These are phyloP conservation scores for Hypoxylon crocopeplum DNA, from an alignment of 495 filamentous ascomycete genomes.

Conservation along the genomic window DNA sequence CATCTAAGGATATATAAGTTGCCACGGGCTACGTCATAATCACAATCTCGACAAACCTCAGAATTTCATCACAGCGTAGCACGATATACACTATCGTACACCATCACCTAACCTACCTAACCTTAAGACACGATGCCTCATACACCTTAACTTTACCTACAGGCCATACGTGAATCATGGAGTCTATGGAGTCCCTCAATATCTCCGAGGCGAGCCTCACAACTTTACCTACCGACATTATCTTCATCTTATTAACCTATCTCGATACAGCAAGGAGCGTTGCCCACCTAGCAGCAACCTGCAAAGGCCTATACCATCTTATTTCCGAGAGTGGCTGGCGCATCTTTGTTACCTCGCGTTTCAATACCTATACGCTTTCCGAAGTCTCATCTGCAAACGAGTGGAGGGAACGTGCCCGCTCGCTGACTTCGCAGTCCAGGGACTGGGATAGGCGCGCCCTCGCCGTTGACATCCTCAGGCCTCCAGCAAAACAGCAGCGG, in stretches of 20 bases:
- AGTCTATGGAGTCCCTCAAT: slow-evolving; percentile 9
- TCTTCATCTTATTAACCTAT: slow-evolving; percentile 46
- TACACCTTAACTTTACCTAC: no score
- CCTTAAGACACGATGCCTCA: no score
- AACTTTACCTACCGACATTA: slow-evolving; percentile 47
- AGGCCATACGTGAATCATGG: no score
- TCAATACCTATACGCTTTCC: slow-evolving; percentile 43
- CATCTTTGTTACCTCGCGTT: slow-evolving; percentile 49
- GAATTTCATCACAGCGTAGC: no score
- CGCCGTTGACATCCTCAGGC: slow-evolving; percentile 36
- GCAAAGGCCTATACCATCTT: slow-evolving; percentile 38
- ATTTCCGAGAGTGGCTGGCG: slow-evolving; percentile 49
- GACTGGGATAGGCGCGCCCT: slow-evolving; percentile 53
- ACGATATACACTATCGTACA: no score
- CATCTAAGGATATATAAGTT: no score
- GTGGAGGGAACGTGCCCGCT: slow-evolving; percentile 47
- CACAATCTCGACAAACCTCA: no score
- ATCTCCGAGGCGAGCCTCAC: slow-evolving; percentile 21
- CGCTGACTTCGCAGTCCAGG: slow-evolving; percentile 50
- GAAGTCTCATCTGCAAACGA: slow-evolving; percentile 15
- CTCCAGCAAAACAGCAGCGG: slow-evolving; percentile 5
- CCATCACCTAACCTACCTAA: no score
- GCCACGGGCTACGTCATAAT: no score
- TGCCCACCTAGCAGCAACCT: slow-evolving; percentile 41
- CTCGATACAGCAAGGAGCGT: slow-evolving; percentile 49